Evolutionary conservation across 2,329 filamentous ascomycete genomes (phyloP), one percentile per base, ranked within the genome.

Genomic region (Colletotrichum sojae): DNA sequence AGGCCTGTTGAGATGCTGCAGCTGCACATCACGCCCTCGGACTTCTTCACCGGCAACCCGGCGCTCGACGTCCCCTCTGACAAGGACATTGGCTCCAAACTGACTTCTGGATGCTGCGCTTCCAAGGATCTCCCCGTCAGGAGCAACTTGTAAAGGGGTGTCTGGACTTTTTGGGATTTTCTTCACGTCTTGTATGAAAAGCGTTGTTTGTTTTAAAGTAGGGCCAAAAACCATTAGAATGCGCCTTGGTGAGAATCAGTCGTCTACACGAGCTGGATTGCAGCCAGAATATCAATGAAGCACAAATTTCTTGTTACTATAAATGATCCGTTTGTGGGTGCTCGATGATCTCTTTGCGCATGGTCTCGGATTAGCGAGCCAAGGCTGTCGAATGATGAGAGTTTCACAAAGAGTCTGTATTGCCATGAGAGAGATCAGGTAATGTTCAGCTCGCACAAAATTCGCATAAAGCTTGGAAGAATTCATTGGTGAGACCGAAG

Each of bases 1-100:
- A 71, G 88, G 89, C 88, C 88, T 0, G 84, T 86, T 55, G 89
- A 91, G 73, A 83, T 80, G 22, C 74, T 85, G 15, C 82, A 81
- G 69, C 80, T 86, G 2, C 73, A 77, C 6, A 77, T 86, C 3
- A 84, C 83, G 49, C 84, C 84, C 0, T 82, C 82, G 0, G 84
- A 85, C 61, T 86, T 86, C 73, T 86, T 85, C 67, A 79, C 80
- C 0, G 81, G 79, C 48, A 86, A 86, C 61, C 83, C 84, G 1
- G 81, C 83, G 0, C 70, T 85, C 2, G 83, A 86, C 71, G 82
- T 85, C 0, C 83, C 84, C 0, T 83, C 79, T 6, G 78, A 76
- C 53, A 77, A 65, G 36, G 74, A 76, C 48, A 45, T 71, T 3
- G 72, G 72, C 5, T 76, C 74, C 1, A 71, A 73, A 57, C 49